Conservation (phyloP, 768 basidiomycete species). For the Leccinellum rugosiceps region DNA sequence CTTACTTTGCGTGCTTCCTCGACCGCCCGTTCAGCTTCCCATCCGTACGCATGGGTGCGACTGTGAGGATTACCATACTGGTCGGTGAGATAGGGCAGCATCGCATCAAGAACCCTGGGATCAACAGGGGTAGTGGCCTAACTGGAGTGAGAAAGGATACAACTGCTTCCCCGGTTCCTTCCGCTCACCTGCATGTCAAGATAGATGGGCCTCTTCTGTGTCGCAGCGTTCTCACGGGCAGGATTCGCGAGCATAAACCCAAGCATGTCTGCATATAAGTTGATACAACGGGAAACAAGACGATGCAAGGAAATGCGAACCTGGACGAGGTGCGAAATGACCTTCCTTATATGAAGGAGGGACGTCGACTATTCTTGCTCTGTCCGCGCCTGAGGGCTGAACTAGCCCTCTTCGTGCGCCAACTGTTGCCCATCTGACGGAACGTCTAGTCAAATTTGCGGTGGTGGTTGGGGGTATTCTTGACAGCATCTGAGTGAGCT, state of each 20-base stretch:
- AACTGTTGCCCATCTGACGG: slow-evolving; percentile 19
- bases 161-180: not conserved
- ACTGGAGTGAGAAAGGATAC: slow-evolving; percentile 5
- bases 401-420: slow-evolving; percentile 58
- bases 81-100: slow-evolving; percentile 94
- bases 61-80: slow-evolving; percentile 98
- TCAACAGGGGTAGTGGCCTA: slow-evolving; percentile 98
- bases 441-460: slow-evolving; percentile 25
- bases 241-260: slow-evolving; percentile 79
- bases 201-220: slow-evolving; percentile 86
- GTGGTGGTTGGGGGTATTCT: slow-evolving; percentile 44
- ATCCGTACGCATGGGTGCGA: slow-evolving; percentile 97
- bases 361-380: slow-evolving; percentile 79
- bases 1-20: slow-evolving; percentile 84
- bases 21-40: slow-evolving; percentile 96
- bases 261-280: slow-evolving; percentile 64
- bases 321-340: slow-evolving; percentile 67
- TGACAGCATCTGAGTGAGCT: slow-evolving; percentile 47
- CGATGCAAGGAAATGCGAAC: slow-evolving; percentile 35
- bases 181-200: slow-evolving; percentile 89
- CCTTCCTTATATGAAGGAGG: slow-evolving; percentile 69
- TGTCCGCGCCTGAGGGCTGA: slow-evolving; percentile 78
- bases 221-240: slow-evolving; percentile 51
- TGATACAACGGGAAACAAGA: not conserved
- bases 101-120: slow-evolving; percentile 93